A percentile compares a stretch with the other conserved stretches of the same genome.
phyloP scores from a whole-genome alignment of 352 stramenopile genomes.

The Phytophthora vignae region DNA sequence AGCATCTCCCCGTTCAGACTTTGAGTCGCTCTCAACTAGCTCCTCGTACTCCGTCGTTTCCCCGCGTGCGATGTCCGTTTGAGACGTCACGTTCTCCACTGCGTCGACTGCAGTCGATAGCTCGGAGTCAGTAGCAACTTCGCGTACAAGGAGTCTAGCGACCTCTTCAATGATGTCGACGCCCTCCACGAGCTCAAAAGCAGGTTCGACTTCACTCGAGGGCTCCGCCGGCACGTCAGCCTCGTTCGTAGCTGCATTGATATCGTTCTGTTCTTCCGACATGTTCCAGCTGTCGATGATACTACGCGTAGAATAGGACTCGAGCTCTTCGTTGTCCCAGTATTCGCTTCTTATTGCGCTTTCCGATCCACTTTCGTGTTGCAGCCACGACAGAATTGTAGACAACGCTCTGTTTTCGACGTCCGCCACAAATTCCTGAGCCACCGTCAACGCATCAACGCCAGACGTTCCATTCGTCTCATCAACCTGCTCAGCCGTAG shows the following conservation, averaged over 20 bases:
- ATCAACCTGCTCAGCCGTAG: background rate
- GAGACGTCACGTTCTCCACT: background rate
- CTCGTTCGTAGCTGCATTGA: background rate
- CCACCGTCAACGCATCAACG: slow-evolving; percentile 12
- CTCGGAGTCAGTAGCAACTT: background rate
- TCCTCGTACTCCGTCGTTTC: background rate
- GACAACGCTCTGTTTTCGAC: slow-evolving; percentile 19
- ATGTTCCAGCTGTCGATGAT: slow-evolving; percentile 8
- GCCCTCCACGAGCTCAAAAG: background rate
- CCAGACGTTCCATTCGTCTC: background rate
- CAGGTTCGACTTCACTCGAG: background rate
- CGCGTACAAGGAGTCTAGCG: background rate
- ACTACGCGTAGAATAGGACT: slow-evolving; percentile 20
- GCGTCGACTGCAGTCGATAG: background rate
- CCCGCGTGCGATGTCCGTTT: background rate
- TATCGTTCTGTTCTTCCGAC: slow-evolving; percentile 22
- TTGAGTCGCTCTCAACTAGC: background rate
- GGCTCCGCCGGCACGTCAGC: background rate
- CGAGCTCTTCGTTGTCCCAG: slow-evolving; percentile 14
- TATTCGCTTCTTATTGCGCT: background rate
- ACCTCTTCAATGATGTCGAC: background rate
- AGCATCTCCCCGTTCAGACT: background rate
- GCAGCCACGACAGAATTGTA: slow-evolving; percentile 13
- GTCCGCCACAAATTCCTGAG: slow-evolving; percentile 16
- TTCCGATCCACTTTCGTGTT: background rate